phyloP scores from a whole-genome alignment of 495 filamentous ascomycete genomes.

The Talaromyces thailandensis region DNA sequence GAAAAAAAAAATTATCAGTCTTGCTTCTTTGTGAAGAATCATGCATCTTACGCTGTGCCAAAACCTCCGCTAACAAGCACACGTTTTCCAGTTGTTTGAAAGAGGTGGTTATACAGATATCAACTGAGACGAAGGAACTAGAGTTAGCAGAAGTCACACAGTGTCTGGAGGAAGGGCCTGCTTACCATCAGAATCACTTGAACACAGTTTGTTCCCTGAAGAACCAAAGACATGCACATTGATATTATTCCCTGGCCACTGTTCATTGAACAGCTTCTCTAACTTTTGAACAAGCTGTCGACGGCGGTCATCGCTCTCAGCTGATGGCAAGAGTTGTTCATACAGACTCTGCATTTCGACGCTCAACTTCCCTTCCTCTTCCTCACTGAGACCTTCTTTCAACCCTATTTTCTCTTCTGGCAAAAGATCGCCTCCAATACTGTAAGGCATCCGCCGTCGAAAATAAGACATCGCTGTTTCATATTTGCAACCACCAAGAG shows the following conservation, averaged over 20 bases:
- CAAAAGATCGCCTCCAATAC: conserved; percentile 65
- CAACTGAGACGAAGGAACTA: conserved; percentile 50
- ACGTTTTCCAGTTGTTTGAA: conserved; percentile 78
- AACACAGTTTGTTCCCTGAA: conserved; percentile 89
- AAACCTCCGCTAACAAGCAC: conserved; percentile 75
- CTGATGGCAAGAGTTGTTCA: conserved; percentile 72
- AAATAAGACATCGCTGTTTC: conserved; percentile 69
- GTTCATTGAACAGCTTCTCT: conserved; percentile 72
- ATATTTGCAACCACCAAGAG: conserved; percentile 62
- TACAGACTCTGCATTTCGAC: conserved; percentile 78
- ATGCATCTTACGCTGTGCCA: conserved; percentile 65
- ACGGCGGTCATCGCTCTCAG: conserved; percentile 67
- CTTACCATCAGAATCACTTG: conserved; percentile 92
- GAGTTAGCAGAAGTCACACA: background rate
- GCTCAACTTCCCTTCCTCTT: conserved; percentile 70
- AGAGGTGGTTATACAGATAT: conserved; percentile 91
- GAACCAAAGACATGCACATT: conserved; percentile 92
- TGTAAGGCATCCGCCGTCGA: conserved; percentile 83
- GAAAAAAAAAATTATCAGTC: conserved; percentile 8
- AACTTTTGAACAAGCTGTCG: conserved; percentile 73
- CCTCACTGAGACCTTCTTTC: conserved; percentile 58
- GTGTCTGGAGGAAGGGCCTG: conserved; percentile 10
- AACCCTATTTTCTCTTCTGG: conserved; percentile 55
- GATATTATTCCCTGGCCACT: conserved; percentile 89
- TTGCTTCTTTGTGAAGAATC: background rate